Conservation (phyloP, 2,329 filamentous ascomycete genomes). For the Fusarium sambucinum region DNA sequence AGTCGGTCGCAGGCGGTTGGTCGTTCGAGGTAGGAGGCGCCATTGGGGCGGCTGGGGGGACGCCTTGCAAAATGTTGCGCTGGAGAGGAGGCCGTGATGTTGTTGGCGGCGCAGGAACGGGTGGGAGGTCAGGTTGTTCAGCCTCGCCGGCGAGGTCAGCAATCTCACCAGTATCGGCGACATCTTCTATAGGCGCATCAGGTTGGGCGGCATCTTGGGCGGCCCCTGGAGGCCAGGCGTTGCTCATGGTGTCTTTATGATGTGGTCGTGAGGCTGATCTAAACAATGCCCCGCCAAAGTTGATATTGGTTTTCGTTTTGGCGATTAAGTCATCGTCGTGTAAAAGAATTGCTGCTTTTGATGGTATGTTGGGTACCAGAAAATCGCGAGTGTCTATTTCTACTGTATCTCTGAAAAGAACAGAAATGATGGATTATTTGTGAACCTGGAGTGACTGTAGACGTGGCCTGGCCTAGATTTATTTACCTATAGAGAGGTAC, state of each 20-base stretch:
- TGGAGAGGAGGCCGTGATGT: conserved; percentile 44
- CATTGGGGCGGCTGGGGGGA: conserved; percentile 46
- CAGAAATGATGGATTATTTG: conserved; percentile 23
- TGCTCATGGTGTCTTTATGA: conserved; percentile 57
- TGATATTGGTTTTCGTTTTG: conserved; percentile 22
- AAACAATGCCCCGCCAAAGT: conserved; percentile 45
- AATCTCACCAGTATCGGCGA: conserved; percentile 58
- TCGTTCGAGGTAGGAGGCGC: conserved; percentile 47
- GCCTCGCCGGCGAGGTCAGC: conserved; percentile 51
- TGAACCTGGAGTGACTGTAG: conserved; percentile 22
- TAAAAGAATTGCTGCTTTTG: conserved; percentile 11
- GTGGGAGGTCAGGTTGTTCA: conserved; percentile 54
- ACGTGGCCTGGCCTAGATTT: conserved; percentile 23
- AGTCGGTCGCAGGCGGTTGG: conserved; percentile 68
- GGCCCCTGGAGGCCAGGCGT: conserved; percentile 57
- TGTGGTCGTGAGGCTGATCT: conserved; percentile 35
- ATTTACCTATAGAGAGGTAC: neutral
- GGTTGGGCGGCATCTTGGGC: conserved; percentile 50
- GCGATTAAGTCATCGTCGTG: conserved; percentile 35
- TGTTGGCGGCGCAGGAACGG: conserved; percentile 48
- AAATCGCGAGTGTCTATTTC: neutral
- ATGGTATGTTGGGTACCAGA: conserved; percentile 1
- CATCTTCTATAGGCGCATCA: conserved; percentile 52
- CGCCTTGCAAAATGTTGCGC: conserved; percentile 48
- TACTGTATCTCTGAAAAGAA: neutral